Evolutionary conservation across 1,284 basidiomycete genomes (phyloP), one percentile per base, ranked within the genome.

Genomic region (Sporisorium scitamineum): DNA sequence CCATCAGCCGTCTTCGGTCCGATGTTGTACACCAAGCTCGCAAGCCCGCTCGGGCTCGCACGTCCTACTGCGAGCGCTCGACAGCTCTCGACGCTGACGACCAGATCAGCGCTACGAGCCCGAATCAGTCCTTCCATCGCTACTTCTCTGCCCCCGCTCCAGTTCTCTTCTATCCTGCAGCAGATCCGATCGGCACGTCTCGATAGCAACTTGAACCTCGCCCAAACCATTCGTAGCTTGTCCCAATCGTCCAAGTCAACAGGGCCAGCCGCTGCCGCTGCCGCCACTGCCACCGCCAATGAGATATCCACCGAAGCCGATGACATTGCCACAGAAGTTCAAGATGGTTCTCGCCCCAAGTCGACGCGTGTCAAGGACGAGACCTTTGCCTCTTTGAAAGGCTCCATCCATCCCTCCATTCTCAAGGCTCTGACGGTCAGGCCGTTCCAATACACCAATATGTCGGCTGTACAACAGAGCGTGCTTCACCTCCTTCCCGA

Each of bases 391-490:
- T 80, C 80, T 2, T 59, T 81, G 34, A 68, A 80, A 42, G 67
- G 67, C 41, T 68, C 76, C 27, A 64, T 81, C 42, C 5, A 57
- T 18, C 57, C 75, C 8, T 31, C 59, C 20, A 72, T 84, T 16
- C 81, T 76, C 52, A 79, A 81, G 48, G 84, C 86, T 9, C 68
- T 86, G 47, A 82, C 80, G 41, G 67, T 86, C 52, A 87, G 87
- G 39, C 94, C 94, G 0, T 93, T 95, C 88, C 87, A 89, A 24
- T 90, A 94, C 71, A 88, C 86, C 14, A 87, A 88, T 56, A 95
- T 97, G 94, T 92, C 92, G 2, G 86, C 90, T 13, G 95, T 98
- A 0, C 96, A 98, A 86, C 89, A 90, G 22, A 89, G 90, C 55
- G 94, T 98, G 7, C 88, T 95, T 2, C 79, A 82, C 48, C 83